Evolutionary conservation across 2,329 filamentous ascomycete genomes (phyloP), one percentile per base, ranked within the genome.

Genomic region (Capronia epimyces): DNA sequence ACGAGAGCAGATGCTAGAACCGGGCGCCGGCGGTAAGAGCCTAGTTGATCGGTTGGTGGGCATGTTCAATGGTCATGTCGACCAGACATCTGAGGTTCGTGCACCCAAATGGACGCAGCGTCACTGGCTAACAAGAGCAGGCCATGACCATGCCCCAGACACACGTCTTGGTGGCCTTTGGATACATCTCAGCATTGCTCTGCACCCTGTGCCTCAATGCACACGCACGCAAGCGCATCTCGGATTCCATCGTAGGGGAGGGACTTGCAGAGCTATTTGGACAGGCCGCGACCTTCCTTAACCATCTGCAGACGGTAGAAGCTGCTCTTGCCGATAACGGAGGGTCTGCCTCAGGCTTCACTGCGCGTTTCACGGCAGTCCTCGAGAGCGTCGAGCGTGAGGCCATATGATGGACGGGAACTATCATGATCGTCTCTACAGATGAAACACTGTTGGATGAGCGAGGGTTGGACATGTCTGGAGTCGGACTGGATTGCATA

Each of bases 111-210:
- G 29, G 29, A 3, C n/a, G 10, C 31, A 22, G n/a, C 29, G 12
- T 16, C 39, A 49, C 21, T 44, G 62, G 49, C 60, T 55, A 34
- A 53, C 40, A 44, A 45, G 10, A 25, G 4, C 48, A 79, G 75
- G 77, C 75, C 49, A 67, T 75, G 55, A 78, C 75, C 4, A 69
- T 79, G 51, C 69, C 88, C 63, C 87, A 90, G 64, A 84, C 83
- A 21, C 83, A 86, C 53, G 77, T 86, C 44, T 89, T 90, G 60
- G 89, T 97, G 22, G 84, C 86, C 1, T 82, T 91, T 65, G 90
- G 89, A 13, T 96, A 95, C 65, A 75, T 96, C 20, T 83, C 89
- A 0, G 83, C 96, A 12, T 74, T 95, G 4, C 75, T 97, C 2
- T 88, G 89, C 15, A 93, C 89, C 59, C 71, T 96, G 20, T 89